Base-by-base conservation (phyloP, 2,329 filamentous ascomycete species). In the Gremmenia infestans region DNA sequence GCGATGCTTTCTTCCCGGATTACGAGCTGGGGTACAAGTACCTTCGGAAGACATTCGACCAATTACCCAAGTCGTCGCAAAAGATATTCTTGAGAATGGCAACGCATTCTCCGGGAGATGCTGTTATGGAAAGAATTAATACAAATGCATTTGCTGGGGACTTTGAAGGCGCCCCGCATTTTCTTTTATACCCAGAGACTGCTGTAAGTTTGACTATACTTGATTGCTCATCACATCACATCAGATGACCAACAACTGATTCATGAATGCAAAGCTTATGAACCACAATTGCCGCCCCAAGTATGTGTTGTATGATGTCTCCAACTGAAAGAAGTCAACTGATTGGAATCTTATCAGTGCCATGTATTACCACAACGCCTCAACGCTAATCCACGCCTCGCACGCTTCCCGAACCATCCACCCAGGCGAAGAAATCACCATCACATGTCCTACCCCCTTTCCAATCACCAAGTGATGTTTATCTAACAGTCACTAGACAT, bases 281-380 rank as follows among this genome's bases (percentile, higher is more conserved):
- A 76, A 76, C 55, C 74, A 76, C 58, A 73, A 72, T 53, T 75
- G 73, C 55, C 67, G 68, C n/a, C 73, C 73, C 22, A 75, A 74
- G 59, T 70, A 67, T 40, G 69, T 67, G 17, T 9, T 28, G 25
- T 28, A 28, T 28, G 11, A 4, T n/a, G 25, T 43, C 17, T 28
- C 14, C 32, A 1, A 23, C 9, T 35, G 7, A 8, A 19, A 39
- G 48, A 11, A 43, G 1, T 11, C 15, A 19, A 39, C 57, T 61
- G 50, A 63, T 23, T 19, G 3, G 35, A 8, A n/a, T 50, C 6
- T 2, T 28, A 8, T 9, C 7, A 66, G 64, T 56, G 54, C 65
- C 9, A 63, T 67, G 62, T 74, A 72, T 60, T 70, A 71, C 48
- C 72, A 73, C 50, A 70, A 74, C 54, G 62, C 68, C 11, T 55